Evolutionary conservation across 441 rosid genomes (phyloP), one percentile per base, ranked within the genome.

Genomic region (Lepidium campestre): DNA sequence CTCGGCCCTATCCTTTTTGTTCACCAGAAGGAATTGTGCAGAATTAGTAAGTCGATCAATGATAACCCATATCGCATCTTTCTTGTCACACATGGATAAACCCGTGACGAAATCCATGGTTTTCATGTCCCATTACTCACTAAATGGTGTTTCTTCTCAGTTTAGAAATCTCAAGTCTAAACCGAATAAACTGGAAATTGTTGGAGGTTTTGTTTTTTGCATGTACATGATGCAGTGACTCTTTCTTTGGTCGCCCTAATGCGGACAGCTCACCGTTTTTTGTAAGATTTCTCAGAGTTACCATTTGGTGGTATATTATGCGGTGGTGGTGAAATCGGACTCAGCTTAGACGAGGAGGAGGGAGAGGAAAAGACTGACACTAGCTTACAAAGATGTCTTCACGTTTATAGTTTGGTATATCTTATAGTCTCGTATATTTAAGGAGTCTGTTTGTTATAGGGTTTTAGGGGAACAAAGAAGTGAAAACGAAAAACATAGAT

Each of bases 161-260:
- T 70, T 93, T 52, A 74, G 62, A 70, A 77, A 72, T 59, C 60
- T 55, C 27, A 46, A 68, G 23, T 68, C 57, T 50, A 68, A 59
- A n/a, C 62, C 34, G 14, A 12, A 6, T 17, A 79, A 65, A 55
- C 59, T 34, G 41, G 86, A 84, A 75, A 74, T 80, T 19, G 54
- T 88, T 29, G 98, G 97, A 70, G 91, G 98, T 37, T 83, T 88
- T 62, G 78, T n/a, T 86, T 23, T 84, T 90, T 58, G 67, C 82
- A 1, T 83, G 85, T 63, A 50, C 62, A 14, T 83, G 85, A 32
- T 91, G 97, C 0, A 83, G 90, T 10, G 76, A 69, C 7, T 64
- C 79, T n/a, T n/a, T n/a, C 81, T 84, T 84, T 37, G 80, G 73
- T 15, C 53, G 68, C 4, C 57, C 4, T 48, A 74, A 86, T n/a